A percentile compares a stretch with the other conserved stretches of the same genome.
Evolutionary conservation across 176 grass and related monocot species (phyloP).

Genomic region (Oropetium thomaeum): DNA sequence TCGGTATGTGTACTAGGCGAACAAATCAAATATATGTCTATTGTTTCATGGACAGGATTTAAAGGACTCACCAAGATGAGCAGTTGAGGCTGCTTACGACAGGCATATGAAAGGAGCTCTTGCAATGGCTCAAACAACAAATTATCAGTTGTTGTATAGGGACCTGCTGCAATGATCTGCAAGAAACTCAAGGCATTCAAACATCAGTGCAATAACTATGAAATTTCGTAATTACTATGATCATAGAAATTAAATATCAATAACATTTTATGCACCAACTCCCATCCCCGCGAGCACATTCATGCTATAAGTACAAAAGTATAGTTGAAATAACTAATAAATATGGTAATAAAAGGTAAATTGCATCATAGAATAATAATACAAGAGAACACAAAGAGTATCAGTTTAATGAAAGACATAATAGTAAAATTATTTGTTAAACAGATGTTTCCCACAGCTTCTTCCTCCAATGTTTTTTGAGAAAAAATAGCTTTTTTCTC

Average conservation of each 20-base stretch:
- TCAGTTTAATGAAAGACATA: slow-evolving; percentile 4
- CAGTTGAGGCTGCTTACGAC: slow-evolving; percentile 75
- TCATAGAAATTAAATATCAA: background rate
- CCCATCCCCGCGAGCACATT: background rate
- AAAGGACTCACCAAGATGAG: slow-evolving; percentile 75
- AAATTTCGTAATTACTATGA: background rate
- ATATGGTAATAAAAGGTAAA: background rate
- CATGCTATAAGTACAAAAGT: slow-evolving; percentile 6
- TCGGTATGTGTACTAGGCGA: slow-evolving; percentile 3
- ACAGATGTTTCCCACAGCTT: background rate
- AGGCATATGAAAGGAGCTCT: slow-evolving; percentile 88
- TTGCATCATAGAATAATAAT: background rate
- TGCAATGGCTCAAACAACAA: slow-evolving; percentile 85
- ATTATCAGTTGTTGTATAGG: slow-evolving; percentile 93
- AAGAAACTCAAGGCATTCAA: slow-evolving; percentile 34
- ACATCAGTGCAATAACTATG: slow-evolving; percentile 3
- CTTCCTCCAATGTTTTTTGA: too few relatives aligned
- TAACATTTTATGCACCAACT: background rate
- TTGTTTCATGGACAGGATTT: slow-evolving; percentile 11
- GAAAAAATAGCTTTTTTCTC: too few relatives aligned
- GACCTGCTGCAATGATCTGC: slow-evolving; percentile 85
- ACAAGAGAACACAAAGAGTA: too few relatives aligned
- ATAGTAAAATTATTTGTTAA: background rate
- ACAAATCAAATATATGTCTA: slow-evolving; percentile 1
- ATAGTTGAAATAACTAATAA: background rate